Base-by-base conservation (phyloP, 352 stramenopile species). In the Blastocystis hominis region DNA sequence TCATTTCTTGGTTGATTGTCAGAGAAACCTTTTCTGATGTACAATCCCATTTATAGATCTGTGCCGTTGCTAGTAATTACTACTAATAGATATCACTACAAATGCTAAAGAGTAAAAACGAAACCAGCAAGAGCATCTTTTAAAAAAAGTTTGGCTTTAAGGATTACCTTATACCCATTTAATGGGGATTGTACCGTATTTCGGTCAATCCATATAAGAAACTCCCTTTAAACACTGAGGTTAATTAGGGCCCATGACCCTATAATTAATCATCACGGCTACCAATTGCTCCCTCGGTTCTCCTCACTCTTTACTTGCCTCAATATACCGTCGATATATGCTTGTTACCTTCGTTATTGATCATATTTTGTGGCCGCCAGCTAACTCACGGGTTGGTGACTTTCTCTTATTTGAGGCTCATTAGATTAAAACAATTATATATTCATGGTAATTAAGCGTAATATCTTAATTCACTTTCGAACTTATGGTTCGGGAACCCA, bases 1-100 rank as follows among this genome's bases (percentile, higher is more conserved):
- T 53, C 72, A 84, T 84, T 24, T 24, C 50, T 53, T 84, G 53
- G 20, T 84, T 68, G 38, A 84, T 64, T 15, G 50, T 63, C 20
- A 84, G 56, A 17, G 30, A 17, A 30, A 61, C 72, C 1, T 15
- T 47, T 3, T 34, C 34, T 55, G 47, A 30, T 3, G 72, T 68
- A 44, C 72, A 84, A 5, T 15, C 5, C 20, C 59, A 84, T 10
- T 1, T 0, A 53, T 84, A 84, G 9, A 84, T 24, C 55, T 84
- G 47, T 7, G 53, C 59, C 3, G 68, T 46, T 7, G 72, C 72
- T 84, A 84, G n/a, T 9, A 3, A 63, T 63, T 46, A 80, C 6
- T n/a, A 5, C 0, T 2, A 4, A 0, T 7, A 62, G 6, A 5
- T 54, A 20, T 1, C 17, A 3, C 13, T 68, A 84, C 72, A 50